Conservation (phyloP, 805 yeast genomes). For the Saturnispora diversa region DNA sequence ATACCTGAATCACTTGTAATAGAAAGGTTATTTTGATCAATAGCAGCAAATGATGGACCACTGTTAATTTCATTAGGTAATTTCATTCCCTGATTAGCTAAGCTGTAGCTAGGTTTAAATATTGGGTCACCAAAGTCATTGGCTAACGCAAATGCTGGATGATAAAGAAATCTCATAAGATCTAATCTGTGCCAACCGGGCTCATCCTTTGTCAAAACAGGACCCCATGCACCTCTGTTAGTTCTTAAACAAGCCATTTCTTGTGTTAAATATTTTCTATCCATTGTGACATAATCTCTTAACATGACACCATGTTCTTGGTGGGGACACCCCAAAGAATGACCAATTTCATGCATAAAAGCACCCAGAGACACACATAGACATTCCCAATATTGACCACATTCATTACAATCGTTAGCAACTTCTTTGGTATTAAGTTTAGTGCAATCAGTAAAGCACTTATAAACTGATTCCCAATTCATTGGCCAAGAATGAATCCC, state of each 20-base stretch:
- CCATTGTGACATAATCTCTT: slow-evolving; percentile 72
- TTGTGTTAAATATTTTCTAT: slow-evolving; percentile 70
- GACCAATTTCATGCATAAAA: slow-evolving; percentile 93
- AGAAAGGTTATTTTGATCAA: slow-evolving; percentile 37
- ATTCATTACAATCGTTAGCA: slow-evolving; percentile 83
- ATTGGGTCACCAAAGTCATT: slow-evolving; percentile 42
- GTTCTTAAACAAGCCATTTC: slow-evolving; percentile 56
- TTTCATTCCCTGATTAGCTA: slow-evolving; percentile 27
- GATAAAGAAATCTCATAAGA: slow-evolving; percentile 65
- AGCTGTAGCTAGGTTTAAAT: slow-evolving; percentile 30
- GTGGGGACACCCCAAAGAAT: slow-evolving; percentile 84
- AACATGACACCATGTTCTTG: slow-evolving; percentile 87
- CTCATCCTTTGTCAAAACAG: slow-evolving; percentile 49
- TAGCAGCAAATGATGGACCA: slow-evolving; percentile 40
- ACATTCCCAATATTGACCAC: slow-evolving; percentile 88
- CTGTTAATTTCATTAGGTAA: slow-evolving; percentile 27
- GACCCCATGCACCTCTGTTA: slow-evolving; percentile 39
- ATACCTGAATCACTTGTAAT: slow-evolving; percentile 58
- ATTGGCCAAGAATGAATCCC: slow-evolving; percentile 90
- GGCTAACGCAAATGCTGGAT: slow-evolving; percentile 72
- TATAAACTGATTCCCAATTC: slow-evolving; percentile 60
- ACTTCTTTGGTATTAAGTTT: slow-evolving; percentile 55
- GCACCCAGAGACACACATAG: slow-evolving; percentile 84
- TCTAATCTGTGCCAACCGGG: slow-evolving; percentile 89
- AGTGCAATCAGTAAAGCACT: slow-evolving; percentile 67